Conservation (phyloP, 768 basidiomycete species). For the Tylopilus intermedius region DNA sequence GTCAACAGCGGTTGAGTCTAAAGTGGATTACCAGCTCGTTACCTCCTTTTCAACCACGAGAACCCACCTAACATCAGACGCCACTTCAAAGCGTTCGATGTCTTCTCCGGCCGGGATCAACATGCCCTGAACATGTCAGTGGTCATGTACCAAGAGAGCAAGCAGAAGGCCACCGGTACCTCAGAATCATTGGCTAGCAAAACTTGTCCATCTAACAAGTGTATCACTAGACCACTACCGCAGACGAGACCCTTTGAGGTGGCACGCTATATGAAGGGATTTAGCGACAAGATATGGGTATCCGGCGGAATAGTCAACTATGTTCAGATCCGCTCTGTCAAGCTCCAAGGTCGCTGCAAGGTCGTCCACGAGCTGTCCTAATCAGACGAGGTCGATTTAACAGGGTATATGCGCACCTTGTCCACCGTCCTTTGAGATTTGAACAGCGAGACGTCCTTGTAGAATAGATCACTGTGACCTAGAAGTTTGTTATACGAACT, state of each 20-base stretch:
- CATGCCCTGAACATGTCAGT: slow-evolving; percentile 45
- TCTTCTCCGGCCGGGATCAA: slow-evolving; percentile 77
- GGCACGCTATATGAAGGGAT: slow-evolving; percentile 54
- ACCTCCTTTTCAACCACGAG: slow-evolving; percentile 95
- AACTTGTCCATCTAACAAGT: slow-evolving; percentile 50
- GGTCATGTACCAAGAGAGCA: background rate
- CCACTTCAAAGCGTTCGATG: slow-evolving; percentile 56
- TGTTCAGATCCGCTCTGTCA: slow-evolving; percentile 70
- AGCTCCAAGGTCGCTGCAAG: slow-evolving; percentile 78
- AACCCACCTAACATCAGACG: slow-evolving; percentile 64
- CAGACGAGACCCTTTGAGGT: slow-evolving; percentile 85
- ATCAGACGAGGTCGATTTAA: background rate
- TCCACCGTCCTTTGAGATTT: slow-evolving; percentile 75
- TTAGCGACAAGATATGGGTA: slow-evolving; percentile 7
- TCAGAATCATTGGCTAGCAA: slow-evolving; percentile 54
- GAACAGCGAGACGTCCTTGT: slow-evolving; percentile 79
- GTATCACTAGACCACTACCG: slow-evolving; percentile 57
- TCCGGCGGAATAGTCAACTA: slow-evolving; percentile 41
- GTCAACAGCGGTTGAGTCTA: background rate
- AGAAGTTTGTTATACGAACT: slow-evolving; percentile 7
- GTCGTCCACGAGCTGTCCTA: slow-evolving; percentile 77
- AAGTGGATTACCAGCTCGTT: slow-evolving; percentile 3
- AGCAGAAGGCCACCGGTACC: slow-evolving; percentile 31
- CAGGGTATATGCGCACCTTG: slow-evolving; percentile 40
- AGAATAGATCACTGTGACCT: slow-evolving; percentile 74